These are phyloP conservation scores for Arthrobotrys conoides DNA, from an alignment of 2,329 filamentous ascomycete species.

Conservation along the genomic window DNA sequence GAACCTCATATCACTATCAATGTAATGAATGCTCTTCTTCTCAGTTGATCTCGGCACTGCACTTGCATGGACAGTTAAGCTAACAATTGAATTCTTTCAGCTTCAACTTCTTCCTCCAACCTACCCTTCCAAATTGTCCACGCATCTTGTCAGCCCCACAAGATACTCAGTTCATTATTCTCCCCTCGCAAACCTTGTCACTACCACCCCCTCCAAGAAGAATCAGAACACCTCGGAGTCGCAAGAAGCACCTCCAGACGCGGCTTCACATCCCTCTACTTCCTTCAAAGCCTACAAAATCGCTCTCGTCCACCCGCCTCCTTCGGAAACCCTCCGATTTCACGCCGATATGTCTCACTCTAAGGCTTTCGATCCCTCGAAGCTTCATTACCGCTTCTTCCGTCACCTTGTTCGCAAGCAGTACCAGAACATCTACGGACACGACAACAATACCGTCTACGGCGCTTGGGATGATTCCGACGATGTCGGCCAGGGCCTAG, in stretches of 20 bases:
- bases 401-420: conserved; percentile 55
- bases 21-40: conserved; percentile 23
- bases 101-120: conserved; percentile 43
- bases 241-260: conserved; percentile 14
- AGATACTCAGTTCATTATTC: conserved; percentile 56
- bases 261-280: conserved; percentile 4
- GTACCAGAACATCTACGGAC: conserved; percentile 58
- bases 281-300: conserved; percentile 60
- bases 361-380: conserved; percentile 55
- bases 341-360: conserved; percentile 46
- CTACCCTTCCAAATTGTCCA: not conserved
- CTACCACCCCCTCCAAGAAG: conserved; percentile 45
- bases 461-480: conserved; percentile 41
- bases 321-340: conserved; percentile 33
- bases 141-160: conserved; percentile 40
- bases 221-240: not conserved
- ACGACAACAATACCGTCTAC: conserved; percentile 54
- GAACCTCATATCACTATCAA: conserved; percentile 47
- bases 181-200: conserved; percentile 49
- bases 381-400: conserved; percentile 53
- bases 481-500: conserved; percentile 41
- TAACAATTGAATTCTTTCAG: not conserved
- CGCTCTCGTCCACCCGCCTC: conserved; percentile 50
- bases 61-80: not conserved
- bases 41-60: no score